Percentiles rank a stretch among this genome's conserved stretches.
Evolutionary conservation across 805 yeast genomes (phyloP).

Genomic region (Starmerella cellae): DNA sequence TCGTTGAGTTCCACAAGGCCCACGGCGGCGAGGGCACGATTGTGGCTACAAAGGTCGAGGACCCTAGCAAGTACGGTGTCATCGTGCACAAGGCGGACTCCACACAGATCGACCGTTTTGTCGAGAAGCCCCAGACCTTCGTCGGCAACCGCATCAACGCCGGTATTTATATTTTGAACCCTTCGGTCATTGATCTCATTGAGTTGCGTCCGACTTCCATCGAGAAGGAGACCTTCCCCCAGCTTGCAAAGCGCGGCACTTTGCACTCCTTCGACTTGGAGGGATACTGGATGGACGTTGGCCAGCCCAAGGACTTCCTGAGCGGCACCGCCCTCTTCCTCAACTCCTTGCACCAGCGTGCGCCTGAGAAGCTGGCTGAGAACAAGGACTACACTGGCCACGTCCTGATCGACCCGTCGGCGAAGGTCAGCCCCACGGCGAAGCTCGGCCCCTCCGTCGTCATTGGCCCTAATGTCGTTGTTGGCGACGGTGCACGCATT

Average conservation of each 20-base stretch:
- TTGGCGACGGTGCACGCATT: constrained; percentile 98
- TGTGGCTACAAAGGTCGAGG: constrained; percentile 98
- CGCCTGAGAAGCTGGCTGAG: constrained; percentile 52
- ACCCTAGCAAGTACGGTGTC: constrained; percentile 99
- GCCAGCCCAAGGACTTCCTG: constrained; percentile 99
- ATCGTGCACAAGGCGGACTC: constrained; percentile 94
- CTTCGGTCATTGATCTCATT: constrained; percentile 88
- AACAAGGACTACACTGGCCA: constrained; percentile 70
- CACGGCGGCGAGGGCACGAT: constrained; percentile 98
- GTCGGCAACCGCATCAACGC: constrained; percentile 99
- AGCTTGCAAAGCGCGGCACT: constrained; percentile 73
- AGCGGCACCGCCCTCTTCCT: constrained; percentile 91
- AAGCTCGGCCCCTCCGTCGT: constrained; percentile 97
- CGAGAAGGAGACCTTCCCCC: constrained; percentile 99
- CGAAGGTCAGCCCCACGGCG: constrained; percentile 81
- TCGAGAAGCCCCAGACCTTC: constrained; percentile 97
- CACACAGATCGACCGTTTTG: constrained; percentile 94
- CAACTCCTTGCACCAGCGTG: constrained; percentile 69
- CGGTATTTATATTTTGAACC: constrained; percentile 96
- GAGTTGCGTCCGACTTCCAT: constrained; percentile 98
- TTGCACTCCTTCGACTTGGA: constrained; percentile 93
- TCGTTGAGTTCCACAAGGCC: constrained; percentile 80
- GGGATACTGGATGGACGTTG: constrained; percentile 99
- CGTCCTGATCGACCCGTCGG: constrained; percentile 88
- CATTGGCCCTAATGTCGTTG: constrained; percentile 88